A percentile compares a stretch with the other conserved stretches of the same genome.
Conservation (phyloP, 805 yeast genomes). For the Zygosaccharomyces rouxii region DNA sequence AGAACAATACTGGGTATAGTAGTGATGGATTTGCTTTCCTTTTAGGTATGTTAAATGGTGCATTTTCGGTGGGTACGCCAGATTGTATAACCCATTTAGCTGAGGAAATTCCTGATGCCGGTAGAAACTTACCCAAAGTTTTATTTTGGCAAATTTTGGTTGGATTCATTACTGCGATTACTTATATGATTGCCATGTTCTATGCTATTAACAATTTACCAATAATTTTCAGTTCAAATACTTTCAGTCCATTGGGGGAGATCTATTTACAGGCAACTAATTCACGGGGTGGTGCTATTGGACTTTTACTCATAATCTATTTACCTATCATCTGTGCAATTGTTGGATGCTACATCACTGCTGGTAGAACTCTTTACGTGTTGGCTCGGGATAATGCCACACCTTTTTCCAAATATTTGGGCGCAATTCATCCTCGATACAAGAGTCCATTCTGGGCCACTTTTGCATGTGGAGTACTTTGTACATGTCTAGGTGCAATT, state of each 20-base stretch:
- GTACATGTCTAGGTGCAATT: slow-evolving; percentile 8
- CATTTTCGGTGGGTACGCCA: slow-evolving; percentile 9
- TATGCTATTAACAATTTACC: slow-evolving; percentile 8
- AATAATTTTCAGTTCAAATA: slow-evolving; percentile 5
- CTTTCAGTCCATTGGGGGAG: slow-evolving; percentile 7
- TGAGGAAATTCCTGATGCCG: slow-evolving; percentile 9
- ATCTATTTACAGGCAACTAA: slow-evolving; percentile 9
- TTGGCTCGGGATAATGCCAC: slow-evolving; percentile 11
- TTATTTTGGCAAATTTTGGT: slow-evolving; percentile 6
- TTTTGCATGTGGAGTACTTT: slow-evolving; percentile 4
- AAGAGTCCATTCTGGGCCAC: slow-evolving; percentile 10
- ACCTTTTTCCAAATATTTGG: slow-evolving; percentile 6
- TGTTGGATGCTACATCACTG: slow-evolving; percentile 8
- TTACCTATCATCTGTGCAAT: slow-evolving; percentile 7
- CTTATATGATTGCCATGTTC: slow-evolving; percentile 9
- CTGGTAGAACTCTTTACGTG: slow-evolving; percentile 9
- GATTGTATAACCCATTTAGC: slow-evolving; percentile 10
- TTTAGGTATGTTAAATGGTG: slow-evolving; percentile 9
- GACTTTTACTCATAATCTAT: slow-evolving; percentile 6
- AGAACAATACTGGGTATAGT: slow-evolving; percentile 8
- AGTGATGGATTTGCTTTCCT: slow-evolving; percentile 8
- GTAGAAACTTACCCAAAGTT: slow-evolving; percentile 7
- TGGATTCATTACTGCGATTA: slow-evolving; percentile 8
- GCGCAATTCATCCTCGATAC: slow-evolving; percentile 5
- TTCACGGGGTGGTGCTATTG: slow-evolving; percentile 9